Conservation (phyloP, 2,329 filamentous ascomycete genomes). For the Fusarium papillatum region DNA sequence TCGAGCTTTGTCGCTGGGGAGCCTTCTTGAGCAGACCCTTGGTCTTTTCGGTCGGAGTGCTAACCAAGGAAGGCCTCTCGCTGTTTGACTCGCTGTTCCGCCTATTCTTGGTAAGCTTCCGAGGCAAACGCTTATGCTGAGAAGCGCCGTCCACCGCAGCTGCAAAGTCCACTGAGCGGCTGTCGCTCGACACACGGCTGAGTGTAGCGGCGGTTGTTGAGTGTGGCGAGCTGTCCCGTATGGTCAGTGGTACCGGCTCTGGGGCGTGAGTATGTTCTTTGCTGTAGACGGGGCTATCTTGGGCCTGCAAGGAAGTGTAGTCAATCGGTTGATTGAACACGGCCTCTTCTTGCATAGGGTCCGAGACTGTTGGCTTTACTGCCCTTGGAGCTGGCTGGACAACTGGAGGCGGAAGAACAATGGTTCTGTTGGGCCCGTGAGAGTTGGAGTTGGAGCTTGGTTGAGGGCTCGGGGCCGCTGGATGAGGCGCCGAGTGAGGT, state of each 20-base stretch:
- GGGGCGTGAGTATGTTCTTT: slow-evolving; percentile 34
- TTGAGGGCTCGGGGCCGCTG: slow-evolving; percentile 16
- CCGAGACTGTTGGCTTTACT: slow-evolving; percentile 26
- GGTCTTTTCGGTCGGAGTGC: slow-evolving; percentile 27
- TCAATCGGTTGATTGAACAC: slow-evolving; percentile 50
- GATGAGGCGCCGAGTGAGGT: slow-evolving; percentile 9
- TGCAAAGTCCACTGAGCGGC: slow-evolving; percentile 45
- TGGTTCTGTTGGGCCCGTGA: slow-evolving; percentile 19
- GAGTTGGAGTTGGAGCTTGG: slow-evolving; percentile 11
- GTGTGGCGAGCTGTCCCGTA: slow-evolving; percentile 40
- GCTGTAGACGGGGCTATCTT: slow-evolving; percentile 44
- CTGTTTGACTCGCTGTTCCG: slow-evolving; percentile 51
- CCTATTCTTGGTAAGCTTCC: slow-evolving; percentile 58
- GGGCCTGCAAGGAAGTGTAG: slow-evolving; percentile 39
- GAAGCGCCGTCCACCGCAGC: slow-evolving; percentile 41
- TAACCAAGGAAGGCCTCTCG: slow-evolving; percentile 44
- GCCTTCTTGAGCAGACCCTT: slow-evolving; percentile 55
- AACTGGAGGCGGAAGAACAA: slow-evolving; percentile 18
- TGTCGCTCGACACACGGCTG: slow-evolving; percentile 51
- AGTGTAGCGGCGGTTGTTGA: slow-evolving; percentile 36
- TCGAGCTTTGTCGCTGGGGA: slow-evolving; percentile 47
- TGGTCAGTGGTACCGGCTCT: slow-evolving; percentile 33
- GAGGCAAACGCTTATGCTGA: slow-evolving; percentile 52
- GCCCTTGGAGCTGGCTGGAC: slow-evolving; percentile 10
- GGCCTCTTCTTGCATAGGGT: slow-evolving; percentile 49